phyloP scores from a whole-genome alignment of 108 stramenopile genomes.

The Cyclotella cryptica region DNA sequence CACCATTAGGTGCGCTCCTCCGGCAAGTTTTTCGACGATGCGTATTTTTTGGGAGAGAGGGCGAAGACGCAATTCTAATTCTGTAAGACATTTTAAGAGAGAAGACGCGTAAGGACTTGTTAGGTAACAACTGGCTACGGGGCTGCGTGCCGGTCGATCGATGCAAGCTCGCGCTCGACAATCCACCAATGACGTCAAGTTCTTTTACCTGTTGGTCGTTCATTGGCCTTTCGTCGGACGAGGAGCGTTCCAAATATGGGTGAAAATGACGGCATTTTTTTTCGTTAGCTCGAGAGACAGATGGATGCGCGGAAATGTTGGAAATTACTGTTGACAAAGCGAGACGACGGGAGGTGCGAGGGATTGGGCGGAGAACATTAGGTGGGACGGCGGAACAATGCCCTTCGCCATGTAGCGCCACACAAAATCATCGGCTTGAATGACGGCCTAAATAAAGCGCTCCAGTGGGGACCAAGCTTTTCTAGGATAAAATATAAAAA shows the following conservation, averaged over 20 bases:
- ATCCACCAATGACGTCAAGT: conserved; percentile 2
- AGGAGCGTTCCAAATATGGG: conserved; percentile 51
- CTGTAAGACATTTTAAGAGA: conserved; percentile 9
- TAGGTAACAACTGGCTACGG: background rate
- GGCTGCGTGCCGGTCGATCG: no score
- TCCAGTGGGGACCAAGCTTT: no score
- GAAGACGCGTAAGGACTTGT: background rate
- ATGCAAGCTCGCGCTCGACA: background rate
- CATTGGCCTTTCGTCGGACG: conserved; percentile 46
- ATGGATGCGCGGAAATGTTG: background rate
- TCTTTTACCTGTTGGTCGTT: conserved; percentile 43
- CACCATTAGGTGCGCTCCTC: conserved; percentile 63
- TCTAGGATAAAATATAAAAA: no score
- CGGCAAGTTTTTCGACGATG: conserved; percentile 59
- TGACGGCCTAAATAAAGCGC: no score
- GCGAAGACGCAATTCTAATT: conserved; percentile 55
- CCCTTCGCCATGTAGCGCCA: no score
- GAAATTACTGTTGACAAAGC: no score
- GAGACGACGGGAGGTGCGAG: no score
- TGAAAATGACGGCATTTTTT: background rate
- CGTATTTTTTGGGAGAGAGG: conserved; percentile 55
- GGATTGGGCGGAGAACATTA: no score
- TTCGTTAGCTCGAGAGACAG: background rate
- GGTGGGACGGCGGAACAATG: no score
- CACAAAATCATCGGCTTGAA: no score